phyloP scores from a whole-genome alignment of 371 early-diverging fungal species.

The Mortierella sp. region DNA sequence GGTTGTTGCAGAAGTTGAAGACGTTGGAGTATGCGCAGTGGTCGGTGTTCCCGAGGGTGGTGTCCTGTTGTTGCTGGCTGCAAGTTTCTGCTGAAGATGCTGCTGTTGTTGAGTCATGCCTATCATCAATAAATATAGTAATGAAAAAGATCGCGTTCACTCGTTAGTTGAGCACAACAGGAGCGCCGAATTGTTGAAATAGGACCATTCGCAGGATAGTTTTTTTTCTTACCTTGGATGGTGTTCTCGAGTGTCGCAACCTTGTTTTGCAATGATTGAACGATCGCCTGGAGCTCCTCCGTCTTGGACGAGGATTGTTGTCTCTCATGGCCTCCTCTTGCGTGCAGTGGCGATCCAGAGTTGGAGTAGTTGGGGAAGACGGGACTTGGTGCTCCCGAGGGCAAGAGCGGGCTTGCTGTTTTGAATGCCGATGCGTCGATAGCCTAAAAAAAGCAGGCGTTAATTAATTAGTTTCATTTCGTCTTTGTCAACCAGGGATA shows the following conservation, averaged over 20 bases:
- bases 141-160: neutral
- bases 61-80: slow-evolving; percentile 16
- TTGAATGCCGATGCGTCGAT: slow-evolving; percentile 25
- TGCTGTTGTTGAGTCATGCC: slow-evolving; percentile 23
- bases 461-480: neutral
- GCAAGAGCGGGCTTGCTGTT: neutral
- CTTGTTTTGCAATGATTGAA: slow-evolving; percentile 24
- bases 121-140: neutral
- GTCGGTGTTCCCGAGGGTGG: slow-evolving; percentile 7
- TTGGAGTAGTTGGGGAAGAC: slow-evolving; percentile 22
- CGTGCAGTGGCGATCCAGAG: slow-evolving; percentile 27
- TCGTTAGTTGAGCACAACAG: neutral
- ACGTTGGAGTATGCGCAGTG: neutral
- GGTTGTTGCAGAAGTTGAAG: neutral
- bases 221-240: slow-evolving; percentile 23
- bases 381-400: slow-evolving; percentile 28
- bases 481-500: neutral
- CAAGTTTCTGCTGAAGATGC: slow-evolving; percentile 28
- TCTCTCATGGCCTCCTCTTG: slow-evolving; percentile 22
- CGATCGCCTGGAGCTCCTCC: slow-evolving; percentile 28
- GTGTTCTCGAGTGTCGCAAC: slow-evolving; percentile 23
- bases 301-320: slow-evolving; percentile 31
- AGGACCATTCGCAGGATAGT: neutral
- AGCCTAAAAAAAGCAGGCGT: slow-evolving; percentile 2
- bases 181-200: too few species aligned